A percentile compares a stretch with the other conserved stretches of the same genome.
Conservation (phyloP, 1,284 basidiomycete genomes). For the Gastroboletus turbinatus region DNA sequence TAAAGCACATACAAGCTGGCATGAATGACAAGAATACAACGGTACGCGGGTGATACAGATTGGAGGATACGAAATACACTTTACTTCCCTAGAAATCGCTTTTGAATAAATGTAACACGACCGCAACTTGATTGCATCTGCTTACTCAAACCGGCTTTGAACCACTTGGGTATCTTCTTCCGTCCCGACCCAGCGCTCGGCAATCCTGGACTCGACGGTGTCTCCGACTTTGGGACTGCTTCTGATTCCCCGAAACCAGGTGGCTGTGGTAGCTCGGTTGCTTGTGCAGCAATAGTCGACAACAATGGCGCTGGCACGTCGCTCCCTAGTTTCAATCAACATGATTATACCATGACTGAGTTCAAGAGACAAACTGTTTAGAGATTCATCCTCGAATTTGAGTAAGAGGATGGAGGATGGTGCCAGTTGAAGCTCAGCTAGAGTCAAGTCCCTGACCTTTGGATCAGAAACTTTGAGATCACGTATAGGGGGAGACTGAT, state of each 20-base stretch:
- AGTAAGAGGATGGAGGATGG: conserved; percentile 79
- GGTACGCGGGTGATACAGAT: conserved; percentile 1
- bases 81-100: conserved; percentile 24
- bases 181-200: conserved; percentile 29
- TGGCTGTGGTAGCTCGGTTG: conserved; percentile 62
- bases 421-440: conserved; percentile 72
- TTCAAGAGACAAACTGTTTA: conserved; percentile 57
- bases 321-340: conserved; percentile 38
- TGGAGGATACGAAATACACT: not conserved
- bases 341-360: not conserved
- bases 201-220: conserved; percentile 26
- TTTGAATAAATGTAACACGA: conserved; percentile 6
- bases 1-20: conserved; percentile 9
- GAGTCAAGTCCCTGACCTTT: conserved; percentile 60
- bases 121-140: conserved; percentile 9
- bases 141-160: conserved; percentile 59
- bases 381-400: conserved; percentile 67
- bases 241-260: conserved; percentile 33
- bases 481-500: conserved; percentile 77
- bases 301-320: conserved; percentile 64
- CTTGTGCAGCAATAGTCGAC: conserved; percentile 52
- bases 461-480: conserved; percentile 81
- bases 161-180: conserved; percentile 74
- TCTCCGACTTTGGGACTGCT: conserved; percentile 14
- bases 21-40: conserved; percentile 4